Evolutionary conservation across 176 grass and related monocot species (phyloP).

Genomic region (Saccharum officinarum): DNA sequence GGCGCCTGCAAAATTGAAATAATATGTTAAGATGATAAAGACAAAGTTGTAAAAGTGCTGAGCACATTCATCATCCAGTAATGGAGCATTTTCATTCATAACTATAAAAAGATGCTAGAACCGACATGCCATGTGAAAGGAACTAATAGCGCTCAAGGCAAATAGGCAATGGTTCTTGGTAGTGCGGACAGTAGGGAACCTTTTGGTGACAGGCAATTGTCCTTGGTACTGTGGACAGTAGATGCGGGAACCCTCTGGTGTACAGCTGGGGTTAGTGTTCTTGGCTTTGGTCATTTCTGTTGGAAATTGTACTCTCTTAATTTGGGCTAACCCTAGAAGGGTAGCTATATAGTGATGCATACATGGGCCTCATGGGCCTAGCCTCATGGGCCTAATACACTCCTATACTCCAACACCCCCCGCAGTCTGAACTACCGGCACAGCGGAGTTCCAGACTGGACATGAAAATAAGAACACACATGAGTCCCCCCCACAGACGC

Average conservation of each 20-base stretch:
- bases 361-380: too few relatives aligned
- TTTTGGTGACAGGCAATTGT: not conserved
- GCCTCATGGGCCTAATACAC: too few relatives aligned
- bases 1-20: slow-evolving; percentile 57
- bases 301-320: too few relatives aligned
- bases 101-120: slow-evolving; percentile 2
- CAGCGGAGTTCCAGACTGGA: too few relatives aligned
- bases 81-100: not conserved
- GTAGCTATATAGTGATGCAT: too few relatives aligned
- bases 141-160: not conserved
- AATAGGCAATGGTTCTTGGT: not conserved
- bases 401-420: too few relatives aligned
- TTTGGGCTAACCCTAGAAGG: too few relatives aligned
- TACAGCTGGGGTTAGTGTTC: not conserved
- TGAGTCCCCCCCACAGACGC: too few relatives aligned
- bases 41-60: not conserved
- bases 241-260: not conserved
- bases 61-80: not conserved
- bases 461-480: too few relatives aligned
- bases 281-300: not conserved
- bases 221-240: not conserved
- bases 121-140: not conserved
- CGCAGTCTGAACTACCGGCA: too few relatives aligned
- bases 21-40: slow-evolving; percentile 22
- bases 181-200: not conserved